Percentiles rank a stretch among this genome's conserved stretches.
Evolutionary conservation across 768 basidiomycete species (phyloP).

Genomic region (Serpula lacrymans): DNA sequence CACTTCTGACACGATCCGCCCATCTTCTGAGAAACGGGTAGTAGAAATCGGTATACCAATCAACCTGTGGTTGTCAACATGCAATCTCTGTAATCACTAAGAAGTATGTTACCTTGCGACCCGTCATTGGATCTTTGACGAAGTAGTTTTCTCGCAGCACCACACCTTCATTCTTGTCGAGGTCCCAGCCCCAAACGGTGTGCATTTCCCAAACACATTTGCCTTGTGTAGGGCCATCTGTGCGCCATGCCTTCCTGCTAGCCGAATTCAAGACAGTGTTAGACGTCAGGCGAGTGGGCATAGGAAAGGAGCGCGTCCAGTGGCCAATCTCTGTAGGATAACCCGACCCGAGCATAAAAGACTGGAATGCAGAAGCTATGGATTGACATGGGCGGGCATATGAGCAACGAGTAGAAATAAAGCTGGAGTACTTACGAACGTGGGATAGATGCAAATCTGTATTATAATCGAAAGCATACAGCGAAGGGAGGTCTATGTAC

Average conservation of each 20-base stretch:
- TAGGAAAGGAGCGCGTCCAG: slow-evolving; percentile 85
- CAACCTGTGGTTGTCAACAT: slow-evolving; percentile 44
- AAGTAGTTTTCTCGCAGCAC: slow-evolving; percentile 88
- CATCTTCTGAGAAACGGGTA: slow-evolving; percentile 73
- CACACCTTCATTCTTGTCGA: slow-evolving; percentile 58
- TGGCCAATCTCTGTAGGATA: slow-evolving; percentile 73
- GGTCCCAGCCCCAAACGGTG: slow-evolving; percentile 91
- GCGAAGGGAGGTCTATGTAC: slow-evolving; percentile 77
- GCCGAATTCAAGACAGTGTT: slow-evolving; percentile 57
- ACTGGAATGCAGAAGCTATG: slow-evolving; percentile 80
- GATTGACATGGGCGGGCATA: neutral
- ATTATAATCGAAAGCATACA: slow-evolving; percentile 90
- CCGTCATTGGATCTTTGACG: slow-evolving; percentile 58
- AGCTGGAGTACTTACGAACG: slow-evolving; percentile 55
- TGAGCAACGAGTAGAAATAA: neutral
- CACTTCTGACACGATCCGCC: slow-evolving; percentile 53
- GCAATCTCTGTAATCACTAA: neutral
- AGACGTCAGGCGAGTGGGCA: slow-evolving; percentile 71
- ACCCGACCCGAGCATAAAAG: slow-evolving; percentile 91
- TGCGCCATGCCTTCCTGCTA: slow-evolving; percentile 63
- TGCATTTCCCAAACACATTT: slow-evolving; percentile 88
- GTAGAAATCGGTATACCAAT: slow-evolving; percentile 87
- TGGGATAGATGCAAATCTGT: slow-evolving; percentile 86
- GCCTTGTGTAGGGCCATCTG: slow-evolving; percentile 69
- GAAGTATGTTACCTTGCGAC: slow-evolving; percentile 45